Conservation (phyloP, 1,284 basidiomycete genomes). For the Peniophora sp. region DNA sequence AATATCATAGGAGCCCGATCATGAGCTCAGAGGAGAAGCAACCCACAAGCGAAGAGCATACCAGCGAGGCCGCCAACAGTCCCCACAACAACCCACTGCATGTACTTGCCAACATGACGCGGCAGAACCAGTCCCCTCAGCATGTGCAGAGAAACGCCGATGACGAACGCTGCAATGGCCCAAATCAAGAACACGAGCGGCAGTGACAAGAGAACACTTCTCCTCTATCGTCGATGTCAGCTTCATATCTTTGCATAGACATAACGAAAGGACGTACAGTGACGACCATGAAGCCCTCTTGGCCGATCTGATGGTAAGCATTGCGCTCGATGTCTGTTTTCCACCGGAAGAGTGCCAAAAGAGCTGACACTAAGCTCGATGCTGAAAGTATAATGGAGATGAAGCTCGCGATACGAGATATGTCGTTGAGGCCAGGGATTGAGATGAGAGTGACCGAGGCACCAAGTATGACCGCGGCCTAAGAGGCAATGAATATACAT, state of each 20-base stretch:
- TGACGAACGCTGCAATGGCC: conserved; percentile 56
- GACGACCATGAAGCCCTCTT: conserved; percentile 12
- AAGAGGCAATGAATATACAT: conserved; percentile 1
- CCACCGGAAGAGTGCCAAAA: conserved; percentile 58
- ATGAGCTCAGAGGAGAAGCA: conserved; percentile 30
- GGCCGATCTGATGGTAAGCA: conserved; percentile 46
- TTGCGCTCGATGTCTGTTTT: conserved; percentile 52
- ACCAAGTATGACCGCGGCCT: conserved; percentile 72
- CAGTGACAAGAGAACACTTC: conserved; percentile 59
- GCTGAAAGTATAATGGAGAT: conserved; percentile 59
- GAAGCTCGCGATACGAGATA: conserved; percentile 54
- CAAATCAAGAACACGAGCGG: conserved; percentile 67
- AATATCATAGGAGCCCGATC: conserved; percentile 16
- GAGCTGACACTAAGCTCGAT: conserved; percentile 57
- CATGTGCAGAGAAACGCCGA: conserved; percentile 57
- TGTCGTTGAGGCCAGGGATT: conserved; percentile 57
- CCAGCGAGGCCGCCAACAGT: conserved; percentile 54
- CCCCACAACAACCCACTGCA: conserved; percentile 55
- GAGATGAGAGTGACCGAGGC: conserved; percentile 72
- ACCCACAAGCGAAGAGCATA: conserved; percentile 44
- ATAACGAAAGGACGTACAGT: conserved; percentile 8
- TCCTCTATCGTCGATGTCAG: conserved; percentile 30
- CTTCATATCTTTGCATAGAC: conserved; percentile 3
- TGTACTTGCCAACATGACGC: conserved; percentile 47
- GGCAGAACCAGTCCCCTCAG: conserved; percentile 40